phyloP scores from a whole-genome alignment of 1,284 basidiomycete genomes.

The Moniliella sp. region DNA sequence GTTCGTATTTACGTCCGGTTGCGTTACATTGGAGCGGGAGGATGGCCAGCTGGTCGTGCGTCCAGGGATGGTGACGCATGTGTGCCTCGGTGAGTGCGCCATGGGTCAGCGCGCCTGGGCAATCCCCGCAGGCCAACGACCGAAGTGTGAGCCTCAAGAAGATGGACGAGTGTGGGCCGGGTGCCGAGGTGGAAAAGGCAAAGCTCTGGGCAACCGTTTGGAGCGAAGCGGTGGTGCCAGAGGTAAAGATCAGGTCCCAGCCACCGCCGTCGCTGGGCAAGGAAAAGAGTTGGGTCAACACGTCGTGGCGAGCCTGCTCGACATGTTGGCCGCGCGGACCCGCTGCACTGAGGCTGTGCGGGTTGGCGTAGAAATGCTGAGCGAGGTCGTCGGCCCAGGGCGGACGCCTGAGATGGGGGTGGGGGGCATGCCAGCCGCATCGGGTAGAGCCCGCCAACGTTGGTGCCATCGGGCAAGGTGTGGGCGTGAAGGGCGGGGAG shows the following conservation, averaged over 20 bases:
- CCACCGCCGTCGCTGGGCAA: conserved; percentile 4
- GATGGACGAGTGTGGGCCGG: conserved; percentile 7
- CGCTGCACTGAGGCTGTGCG: conserved; percentile 27
- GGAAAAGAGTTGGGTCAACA: conserved; percentile 22
- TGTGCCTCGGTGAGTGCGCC: conserved; percentile 1
- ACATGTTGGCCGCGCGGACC: conserved; percentile 11
- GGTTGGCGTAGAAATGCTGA: conserved; percentile 20
- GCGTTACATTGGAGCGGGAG: conserved; percentile 20
- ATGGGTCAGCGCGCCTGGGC: conserved; percentile 2
- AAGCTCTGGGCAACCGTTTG: conserved; percentile 12
- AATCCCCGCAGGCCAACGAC: conserved; percentile 10
- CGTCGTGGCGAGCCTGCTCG: conserved; percentile 9
- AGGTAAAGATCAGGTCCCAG: conserved; percentile 17
- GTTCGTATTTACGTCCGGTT: conserved; percentile 8
- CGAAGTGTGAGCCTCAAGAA: conserved; percentile 12
- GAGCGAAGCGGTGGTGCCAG: conserved; percentile 12
- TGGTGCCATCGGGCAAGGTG: no score
- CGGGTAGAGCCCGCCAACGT: no score
- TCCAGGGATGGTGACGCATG: conserved; percentile 2
- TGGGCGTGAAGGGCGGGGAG: no score
- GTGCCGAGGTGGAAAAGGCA: conserved; percentile 6
- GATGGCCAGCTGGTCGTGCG: conserved; percentile 1
- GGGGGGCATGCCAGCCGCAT: conserved; percentile 28
- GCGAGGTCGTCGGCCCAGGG: conserved; percentile 8
- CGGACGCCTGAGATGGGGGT: conserved; percentile 12